Evolutionary conservation across 176 grass and related monocot species (phyloP).

Genomic region (Tillandsia leiboldiana): DNA sequence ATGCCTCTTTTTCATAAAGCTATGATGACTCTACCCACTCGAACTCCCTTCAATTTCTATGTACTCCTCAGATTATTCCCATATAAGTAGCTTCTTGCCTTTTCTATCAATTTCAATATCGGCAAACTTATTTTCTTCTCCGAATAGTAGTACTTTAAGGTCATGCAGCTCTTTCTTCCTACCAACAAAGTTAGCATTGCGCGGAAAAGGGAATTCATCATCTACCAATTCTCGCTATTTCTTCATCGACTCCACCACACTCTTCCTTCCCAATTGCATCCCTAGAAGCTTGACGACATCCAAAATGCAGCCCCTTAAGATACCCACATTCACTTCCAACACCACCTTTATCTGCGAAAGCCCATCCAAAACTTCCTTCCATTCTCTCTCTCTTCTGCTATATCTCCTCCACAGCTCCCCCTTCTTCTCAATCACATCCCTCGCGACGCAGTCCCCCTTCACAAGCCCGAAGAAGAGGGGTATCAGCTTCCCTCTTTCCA

Average conservation of each 20-base stretch:
- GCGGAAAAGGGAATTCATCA: conserved; percentile 33
- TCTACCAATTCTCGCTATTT: conserved; percentile 20
- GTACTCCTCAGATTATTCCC: conserved; percentile 12
- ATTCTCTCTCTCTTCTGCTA: conserved; percentile 25
- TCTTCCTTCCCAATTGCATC: conserved; percentile 23
- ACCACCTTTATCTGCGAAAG: conserved; percentile 16
- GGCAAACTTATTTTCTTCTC: neutral
- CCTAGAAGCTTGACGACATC: conserved; percentile 32
- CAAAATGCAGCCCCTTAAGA: conserved; percentile 27
- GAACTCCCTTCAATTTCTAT: neutral
- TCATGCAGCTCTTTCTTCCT: conserved; percentile 37
- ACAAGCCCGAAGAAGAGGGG: conserved; percentile 36
- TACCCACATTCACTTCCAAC: conserved; percentile 14
- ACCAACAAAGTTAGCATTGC: conserved; percentile 36
- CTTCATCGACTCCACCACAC: conserved; percentile 17
- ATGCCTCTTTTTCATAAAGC: neutral
- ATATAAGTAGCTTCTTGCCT: conserved; percentile 3
- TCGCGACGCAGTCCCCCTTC: conserved; percentile 15
- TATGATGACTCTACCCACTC: too few species aligned
- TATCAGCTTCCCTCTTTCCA: conserved; percentile 21
- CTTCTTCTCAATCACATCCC: too few species aligned
- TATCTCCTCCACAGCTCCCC: conserved; percentile 2
- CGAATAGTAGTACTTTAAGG: conserved; percentile 26
- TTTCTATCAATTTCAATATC: neutral
- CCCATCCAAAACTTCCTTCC: conserved; percentile 28